Conservation (phyloP, 2,329 filamentous ascomycete genomes). For the Stagonosporopsis chrysanthemi region DNA sequence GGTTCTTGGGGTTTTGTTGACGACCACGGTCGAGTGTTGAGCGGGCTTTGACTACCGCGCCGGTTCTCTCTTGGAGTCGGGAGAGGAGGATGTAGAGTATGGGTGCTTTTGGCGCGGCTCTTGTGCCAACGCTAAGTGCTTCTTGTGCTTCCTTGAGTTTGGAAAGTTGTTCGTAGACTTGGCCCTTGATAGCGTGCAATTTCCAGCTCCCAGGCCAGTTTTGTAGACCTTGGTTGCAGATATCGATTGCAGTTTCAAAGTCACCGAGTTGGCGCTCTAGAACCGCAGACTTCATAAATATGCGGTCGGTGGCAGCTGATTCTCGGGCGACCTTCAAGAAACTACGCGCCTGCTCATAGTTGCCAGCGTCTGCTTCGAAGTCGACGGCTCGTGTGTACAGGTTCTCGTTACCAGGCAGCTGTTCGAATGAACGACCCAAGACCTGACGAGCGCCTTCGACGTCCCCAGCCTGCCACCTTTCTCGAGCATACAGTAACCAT, state of each 20-base stretch:
- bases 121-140: constrained; percentile 86
- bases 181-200: constrained; percentile 98
- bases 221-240: constrained; percentile 85
- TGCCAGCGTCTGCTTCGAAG: constrained; percentile 87
- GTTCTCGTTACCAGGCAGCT: constrained; percentile 96
- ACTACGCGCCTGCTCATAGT: constrained; percentile 81
- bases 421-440: constrained; percentile 87
- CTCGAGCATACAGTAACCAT: constrained; percentile 95
- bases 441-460: constrained; percentile 86
- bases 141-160: constrained; percentile 86
- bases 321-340: constrained; percentile 83
- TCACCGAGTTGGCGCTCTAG: constrained; percentile 89
- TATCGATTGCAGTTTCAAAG: constrained; percentile 79
- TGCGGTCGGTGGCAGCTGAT: constrained; percentile 91
- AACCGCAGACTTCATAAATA: constrained; percentile 95
- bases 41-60: constrained; percentile 87
- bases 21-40: constrained; percentile 92
- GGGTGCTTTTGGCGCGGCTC: constrained; percentile 83
- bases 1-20: constrained; percentile 83
- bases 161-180: constrained; percentile 87
- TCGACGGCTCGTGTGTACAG: constrained; percentile 98
- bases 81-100: constrained; percentile 90
- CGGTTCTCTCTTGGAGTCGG: constrained; percentile 83
- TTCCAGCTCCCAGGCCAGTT: constrained; percentile 86
- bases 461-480: constrained; percentile 89